Conservation (phyloP, 2,329 filamentous ascomycete genomes). For the Penicillium frequentans region DNA sequence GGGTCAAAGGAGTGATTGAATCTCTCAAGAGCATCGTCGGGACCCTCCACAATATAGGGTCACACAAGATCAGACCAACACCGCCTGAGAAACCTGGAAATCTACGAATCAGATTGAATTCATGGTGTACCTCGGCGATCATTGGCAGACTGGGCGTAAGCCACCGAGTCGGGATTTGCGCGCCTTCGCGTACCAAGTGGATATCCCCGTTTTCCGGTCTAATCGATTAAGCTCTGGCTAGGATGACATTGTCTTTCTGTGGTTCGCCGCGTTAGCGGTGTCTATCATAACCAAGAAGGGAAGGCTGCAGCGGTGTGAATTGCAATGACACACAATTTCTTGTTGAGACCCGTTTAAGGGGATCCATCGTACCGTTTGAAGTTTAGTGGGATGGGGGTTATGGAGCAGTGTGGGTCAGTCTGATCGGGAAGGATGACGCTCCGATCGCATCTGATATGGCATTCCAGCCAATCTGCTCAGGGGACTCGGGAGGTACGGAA, state of each 20-base stretch:
- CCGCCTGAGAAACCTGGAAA: not conserved
- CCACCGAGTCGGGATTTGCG: not conserved
- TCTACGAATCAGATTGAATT: not conserved
- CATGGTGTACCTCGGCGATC: not conserved
- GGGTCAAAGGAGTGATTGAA: constrained; percentile 13
- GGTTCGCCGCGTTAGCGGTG: constrained; percentile 10
- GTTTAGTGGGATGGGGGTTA: not conserved
- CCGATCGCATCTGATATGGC: constrained; percentile 6
- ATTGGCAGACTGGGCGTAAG: not conserved
- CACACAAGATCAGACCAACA: not conserved
- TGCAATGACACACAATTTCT: constrained; percentile 7
- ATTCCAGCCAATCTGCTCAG: not conserved
- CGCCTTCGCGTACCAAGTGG: constrained; percentile 8
- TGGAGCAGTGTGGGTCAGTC: not conserved
- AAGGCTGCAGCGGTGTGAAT: constrained; percentile 5
- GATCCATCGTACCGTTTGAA: not conserved
- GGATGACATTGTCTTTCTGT: constrained; percentile 1
- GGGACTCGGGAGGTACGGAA: not conserved
- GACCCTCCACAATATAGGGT: constrained; percentile 8
- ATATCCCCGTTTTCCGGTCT: constrained; percentile 2
- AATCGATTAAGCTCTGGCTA: constrained; percentile 5
- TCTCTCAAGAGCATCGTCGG: constrained; percentile 1
- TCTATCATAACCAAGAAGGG: constrained; percentile 10
- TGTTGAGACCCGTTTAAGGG: not conserved
- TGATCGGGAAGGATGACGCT: constrained; percentile 5